Conservation (phyloP, 345 rosid species). For the Schrenkiella parvula region DNA sequence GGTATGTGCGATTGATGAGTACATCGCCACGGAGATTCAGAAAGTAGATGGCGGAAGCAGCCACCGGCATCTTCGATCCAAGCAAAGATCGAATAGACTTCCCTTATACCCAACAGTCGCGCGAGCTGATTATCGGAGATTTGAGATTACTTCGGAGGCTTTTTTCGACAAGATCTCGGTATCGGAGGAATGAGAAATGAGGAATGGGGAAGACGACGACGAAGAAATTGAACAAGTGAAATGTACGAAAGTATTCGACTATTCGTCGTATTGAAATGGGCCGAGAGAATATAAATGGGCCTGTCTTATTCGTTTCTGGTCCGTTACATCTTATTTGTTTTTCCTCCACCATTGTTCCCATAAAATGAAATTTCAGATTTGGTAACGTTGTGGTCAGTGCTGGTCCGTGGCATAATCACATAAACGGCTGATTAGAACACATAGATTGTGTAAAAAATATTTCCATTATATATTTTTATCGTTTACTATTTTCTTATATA, state of each 20-base stretch:
- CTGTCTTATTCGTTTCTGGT: not conserved
- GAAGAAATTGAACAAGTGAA: slow-evolving; percentile 16
- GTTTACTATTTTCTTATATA: too few species aligned
- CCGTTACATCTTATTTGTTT: not conserved
- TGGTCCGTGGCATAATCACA: too few species aligned
- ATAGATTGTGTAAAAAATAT: too few species aligned
- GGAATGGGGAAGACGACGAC: slow-evolving; percentile 18
- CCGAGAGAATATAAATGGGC: not conserved
- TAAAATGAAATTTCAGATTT: too few species aligned
- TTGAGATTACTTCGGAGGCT: not conserved
- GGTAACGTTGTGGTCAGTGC: too few species aligned
- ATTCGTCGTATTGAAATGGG: not conserved
- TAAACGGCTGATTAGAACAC: too few species aligned
- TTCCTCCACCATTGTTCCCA: too few species aligned
- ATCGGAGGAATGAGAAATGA: not conserved
- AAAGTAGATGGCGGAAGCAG: slow-evolving; percentile 98
- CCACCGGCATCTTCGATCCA: slow-evolving; percentile 91
- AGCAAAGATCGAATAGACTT: slow-evolving; percentile 1
- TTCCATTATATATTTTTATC: too few species aligned
- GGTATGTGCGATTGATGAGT: slow-evolving; percentile 95
- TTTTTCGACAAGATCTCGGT: slow-evolving; percentile 27
- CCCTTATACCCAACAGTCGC: not conserved
- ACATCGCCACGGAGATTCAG: slow-evolving; percentile 97
- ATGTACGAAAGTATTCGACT: not conserved
- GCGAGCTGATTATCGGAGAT: not conserved